Conservation (phyloP, 805 yeast genomes). For the Candida maesae region DNA sequence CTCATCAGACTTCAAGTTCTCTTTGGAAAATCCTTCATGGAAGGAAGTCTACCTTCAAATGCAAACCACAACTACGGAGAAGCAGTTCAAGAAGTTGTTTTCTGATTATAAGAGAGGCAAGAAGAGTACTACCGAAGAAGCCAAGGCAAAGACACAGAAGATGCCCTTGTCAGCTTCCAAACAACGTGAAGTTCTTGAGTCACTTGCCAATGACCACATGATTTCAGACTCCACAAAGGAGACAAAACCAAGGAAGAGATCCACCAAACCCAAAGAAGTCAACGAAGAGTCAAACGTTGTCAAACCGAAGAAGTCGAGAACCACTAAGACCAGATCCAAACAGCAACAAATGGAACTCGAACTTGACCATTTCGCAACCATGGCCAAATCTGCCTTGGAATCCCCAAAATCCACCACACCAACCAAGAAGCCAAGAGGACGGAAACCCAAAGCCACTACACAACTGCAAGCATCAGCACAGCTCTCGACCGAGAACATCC, state of each 20-base stretch:
- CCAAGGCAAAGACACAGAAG: background rate
- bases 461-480: too few relatives aligned
- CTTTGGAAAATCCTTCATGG: slow-evolving; percentile 13
- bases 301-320: background rate
- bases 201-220: background rate
- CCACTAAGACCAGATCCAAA: background rate
- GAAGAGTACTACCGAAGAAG: background rate
- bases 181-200: background rate
- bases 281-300: too few relatives aligned
- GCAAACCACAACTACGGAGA: slow-evolving; percentile 10
- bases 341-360: background rate
- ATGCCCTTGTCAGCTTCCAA: background rate
- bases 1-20: slow-evolving; percentile 1
- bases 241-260: too few relatives aligned
- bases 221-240: too few relatives aligned
- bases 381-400: background rate
- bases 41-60: slow-evolving; percentile 15
- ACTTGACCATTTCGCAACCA: background rate
- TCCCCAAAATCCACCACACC: too few relatives aligned
- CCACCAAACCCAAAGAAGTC: too few relatives aligned
- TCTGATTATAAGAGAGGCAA: slow-evolving; percentile 2
- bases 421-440: too few relatives aligned
- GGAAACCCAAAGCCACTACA: background rate
- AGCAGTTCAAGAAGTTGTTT: slow-evolving; percentile 8
- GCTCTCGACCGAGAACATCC: background rate